Base-by-base conservation (phyloP, 441 rosid species). In the Pelargonium exstipulatum region DNA sequence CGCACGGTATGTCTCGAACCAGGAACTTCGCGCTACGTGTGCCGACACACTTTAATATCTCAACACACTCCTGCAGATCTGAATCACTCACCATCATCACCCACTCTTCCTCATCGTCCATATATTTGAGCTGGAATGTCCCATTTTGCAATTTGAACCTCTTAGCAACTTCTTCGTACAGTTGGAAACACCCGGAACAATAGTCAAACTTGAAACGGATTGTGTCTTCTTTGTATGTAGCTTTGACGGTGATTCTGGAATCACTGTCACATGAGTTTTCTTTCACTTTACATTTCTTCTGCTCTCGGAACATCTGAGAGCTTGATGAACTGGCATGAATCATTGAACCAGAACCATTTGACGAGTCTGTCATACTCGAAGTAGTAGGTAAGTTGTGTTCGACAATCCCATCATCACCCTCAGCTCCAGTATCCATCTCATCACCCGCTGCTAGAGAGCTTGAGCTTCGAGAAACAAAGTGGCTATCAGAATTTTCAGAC, bases 41-140 rank as follows among this genome's bases (percentile, higher is more conserved):
- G 57, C 95, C 87, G 5, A 74, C 63, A 17, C 70, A 35, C 13
- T 89, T 89, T 74, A 90, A 37, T 77, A 91, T 83, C 78, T 91
- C 95, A 13, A 91, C 67, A 63, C 97, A 91, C 78, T 91, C 97
- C 66, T 85, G 87, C 65, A 89, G 83, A 81, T 93, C 98, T 0
- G 84, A 85, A 74, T 90, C 91, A 53, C 74, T 84, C 16, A 84
- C 83, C 53, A 90, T 70, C 87, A 90, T 70, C 70, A 90, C 95
- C 98, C 97, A 93, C 74, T 93, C 97, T 24, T 88, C 90, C 71
- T 93, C 97, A 10, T 89, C 98, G 9, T 90, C 97, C 48, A 93
- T 73, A 68, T 93, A 93, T 80, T 83, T 89, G 75, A 93, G 86
- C 78, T 85, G 90, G 85, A 93, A 93, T 1, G 85, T 72, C 2